Percentiles rank a stretch among this genome's conserved stretches.
Conservation (phyloP, 495 filamentous ascomycete species). For the Trichocladium uniseriatum region DNA sequence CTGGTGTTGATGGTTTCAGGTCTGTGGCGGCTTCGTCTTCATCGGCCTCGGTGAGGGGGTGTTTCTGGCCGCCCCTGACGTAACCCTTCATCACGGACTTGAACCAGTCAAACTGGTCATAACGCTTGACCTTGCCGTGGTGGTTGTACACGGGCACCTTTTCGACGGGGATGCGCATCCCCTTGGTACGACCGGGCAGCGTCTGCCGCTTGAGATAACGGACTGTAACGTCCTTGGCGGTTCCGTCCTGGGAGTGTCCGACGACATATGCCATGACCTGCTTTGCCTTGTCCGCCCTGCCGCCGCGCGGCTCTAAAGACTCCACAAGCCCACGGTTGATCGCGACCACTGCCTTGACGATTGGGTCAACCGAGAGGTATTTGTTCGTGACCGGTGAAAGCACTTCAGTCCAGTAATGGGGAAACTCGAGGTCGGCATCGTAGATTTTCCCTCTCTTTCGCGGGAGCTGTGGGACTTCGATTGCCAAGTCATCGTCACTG, state of each 20-base stretch:
- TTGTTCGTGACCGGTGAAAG: constrained; percentile 69
- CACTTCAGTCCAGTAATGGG: constrained; percentile 90
- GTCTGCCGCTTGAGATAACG: constrained; percentile 78
- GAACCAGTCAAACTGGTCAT: constrained; percentile 82
- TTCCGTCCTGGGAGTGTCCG: constrained; percentile 72
- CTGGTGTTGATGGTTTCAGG: constrained; percentile 58
- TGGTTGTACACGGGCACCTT: constrained; percentile 70
- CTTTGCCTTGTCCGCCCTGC: constrained; percentile 70
- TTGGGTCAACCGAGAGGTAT: constrained; percentile 66
- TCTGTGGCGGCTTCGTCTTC: constrained; percentile 68
- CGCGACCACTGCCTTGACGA: constrained; percentile 59
- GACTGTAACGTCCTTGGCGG: constrained; percentile 90
- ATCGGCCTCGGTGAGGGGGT: constrained; percentile 55
- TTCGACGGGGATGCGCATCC: constrained; percentile 63
- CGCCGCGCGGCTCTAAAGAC: constrained; percentile 73
- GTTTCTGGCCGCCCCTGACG: constrained; percentile 42
- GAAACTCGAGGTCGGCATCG: constrained; percentile 67
- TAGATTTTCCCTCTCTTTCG: constrained; percentile 29
- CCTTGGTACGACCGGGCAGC: constrained; percentile 87
- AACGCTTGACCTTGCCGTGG: constrained; percentile 58
- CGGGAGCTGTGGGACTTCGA: constrained; percentile 26
- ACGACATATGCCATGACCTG: constrained; percentile 91
- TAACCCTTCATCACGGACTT: constrained; percentile 67
- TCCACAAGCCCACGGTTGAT: constrained; percentile 60
- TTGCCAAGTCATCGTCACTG: constrained; percentile 34